Evolutionary conservation across 345 rosid genomes (phyloP), one percentile per base, ranked within the genome.

Genomic region (Carallia brachiata): DNA sequence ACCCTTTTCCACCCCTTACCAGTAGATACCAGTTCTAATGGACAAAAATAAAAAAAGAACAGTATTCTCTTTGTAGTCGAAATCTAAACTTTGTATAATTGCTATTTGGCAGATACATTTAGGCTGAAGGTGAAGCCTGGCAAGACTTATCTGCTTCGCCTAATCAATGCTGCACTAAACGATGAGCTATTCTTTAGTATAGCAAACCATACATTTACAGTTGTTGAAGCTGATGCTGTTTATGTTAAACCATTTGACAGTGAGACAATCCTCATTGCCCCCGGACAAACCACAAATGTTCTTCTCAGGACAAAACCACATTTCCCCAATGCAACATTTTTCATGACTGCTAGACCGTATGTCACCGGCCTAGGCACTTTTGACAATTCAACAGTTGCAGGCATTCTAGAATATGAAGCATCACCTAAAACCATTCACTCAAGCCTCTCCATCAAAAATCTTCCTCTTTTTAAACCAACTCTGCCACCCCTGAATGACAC

Each of bases 111-210:
- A 71, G 79, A 76, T 47, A 76, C 79, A 34, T 76, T 61, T 39
- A 76, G 67, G 57, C 30, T 76, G 56, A 76, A 71, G 54, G 80
- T 76, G 65, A 76, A 76, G 68, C 32, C 72, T 0, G 68, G 54
- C 2, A 66, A 76, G 63, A 76, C 71, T 4, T 61, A 76, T 36
- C 54, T 76, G 71, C 71, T 76, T 16, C 71, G 75, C 2, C 31
- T 76, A 34, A 76, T 76, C 75, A 76, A 76, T 6, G 72, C 71
- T 19, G 72, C 72, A 9, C 79, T 76, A 6, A 76, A 76, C 7
- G 79, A 76, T 8, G 79, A 76, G 66, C 75, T 76, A 27, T 76
- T 76, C 71, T 76, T 76, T 36, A 61, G 68, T n/a, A 66, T 70
- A 5, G 75, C 75, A 30, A 70, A 76, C 53, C 79, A 76, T 40